A percentile compares a stretch with the other conserved stretches of the same genome.
These are phyloP conservation scores for Ulvella scutata DNA, from an alignment of 139 green algal genomes.

Conservation along the genomic window DNA sequence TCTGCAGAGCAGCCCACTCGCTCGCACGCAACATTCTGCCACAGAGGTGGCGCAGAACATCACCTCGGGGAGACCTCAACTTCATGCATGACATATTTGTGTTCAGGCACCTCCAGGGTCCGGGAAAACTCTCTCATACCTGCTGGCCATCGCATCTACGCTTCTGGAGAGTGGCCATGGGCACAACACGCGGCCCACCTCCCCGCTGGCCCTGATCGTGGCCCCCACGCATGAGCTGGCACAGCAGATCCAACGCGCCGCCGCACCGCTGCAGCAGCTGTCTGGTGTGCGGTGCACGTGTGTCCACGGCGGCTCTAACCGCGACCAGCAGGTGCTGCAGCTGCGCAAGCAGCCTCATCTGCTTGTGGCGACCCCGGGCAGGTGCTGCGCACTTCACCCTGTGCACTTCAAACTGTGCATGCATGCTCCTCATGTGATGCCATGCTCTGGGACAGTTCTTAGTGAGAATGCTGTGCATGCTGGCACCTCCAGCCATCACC, in stretches of 20 bases:
- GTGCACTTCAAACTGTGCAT: neutral
- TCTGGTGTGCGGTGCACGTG: slow-evolving; percentile 21
- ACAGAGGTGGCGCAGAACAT: too few species aligned
- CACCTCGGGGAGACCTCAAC: too few species aligned
- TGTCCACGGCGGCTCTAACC: slow-evolving; percentile 48
- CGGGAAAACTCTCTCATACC: slow-evolving; percentile 72
- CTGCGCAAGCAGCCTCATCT: neutral
- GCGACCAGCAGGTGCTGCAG: slow-evolving; percentile 32
- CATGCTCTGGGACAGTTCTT: too few species aligned
- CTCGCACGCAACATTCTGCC: too few species aligned
- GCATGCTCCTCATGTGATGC: neutral
- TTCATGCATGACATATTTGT: too few species aligned
- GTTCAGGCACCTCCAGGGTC: slow-evolving; percentile 30
- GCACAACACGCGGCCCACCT: neutral
- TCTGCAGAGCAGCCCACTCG: slow-evolving; percentile 56
- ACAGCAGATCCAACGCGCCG: slow-evolving; percentile 26
- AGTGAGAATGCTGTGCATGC: too few species aligned
- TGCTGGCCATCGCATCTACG: slow-evolving; percentile 35
- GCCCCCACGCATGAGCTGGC: slow-evolving; percentile 68
- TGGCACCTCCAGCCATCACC: too few species aligned
- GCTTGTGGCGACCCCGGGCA: neutral
- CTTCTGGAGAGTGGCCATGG: slow-evolving; percentile 6
- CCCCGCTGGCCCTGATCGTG: slow-evolving; percentile 41
- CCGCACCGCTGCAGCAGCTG: slow-evolving; percentile 13
- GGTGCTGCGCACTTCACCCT: neutral